Conservation (phyloP, 2,329 filamentous ascomycete genomes). For the Stagonosporopsis chrysanthemi region DNA sequence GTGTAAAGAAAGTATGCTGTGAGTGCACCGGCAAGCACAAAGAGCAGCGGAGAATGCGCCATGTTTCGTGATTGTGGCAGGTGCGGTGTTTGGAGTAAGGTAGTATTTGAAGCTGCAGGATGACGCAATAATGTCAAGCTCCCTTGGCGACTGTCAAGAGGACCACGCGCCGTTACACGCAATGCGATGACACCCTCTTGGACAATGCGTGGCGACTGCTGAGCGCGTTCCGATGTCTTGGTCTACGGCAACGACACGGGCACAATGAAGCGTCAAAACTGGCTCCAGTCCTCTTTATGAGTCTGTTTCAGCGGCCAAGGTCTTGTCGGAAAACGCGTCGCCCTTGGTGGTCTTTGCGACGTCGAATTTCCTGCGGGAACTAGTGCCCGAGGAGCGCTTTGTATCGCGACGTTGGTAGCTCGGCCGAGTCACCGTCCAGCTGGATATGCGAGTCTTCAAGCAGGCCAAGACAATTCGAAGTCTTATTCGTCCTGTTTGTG, state of each 20-base stretch:
- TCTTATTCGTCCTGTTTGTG: constrained; percentile 9
- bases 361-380: not conserved
- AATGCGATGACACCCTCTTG: not conserved
- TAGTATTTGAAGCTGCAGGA: not conserved
- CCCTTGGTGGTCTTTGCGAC: not conserved
- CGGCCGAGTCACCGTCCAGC: constrained; percentile 1
- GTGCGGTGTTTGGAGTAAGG: not conserved
- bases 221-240: not conserved
- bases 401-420: not conserved
- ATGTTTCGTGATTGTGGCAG: constrained; percentile 15
- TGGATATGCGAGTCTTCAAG: not conserved
- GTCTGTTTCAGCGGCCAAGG: not conserved
- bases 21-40: constrained; percentile 41
- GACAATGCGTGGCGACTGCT: not conserved
- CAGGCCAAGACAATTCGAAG: not conserved
- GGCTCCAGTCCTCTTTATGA: not conserved
- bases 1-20: constrained; percentile 47
- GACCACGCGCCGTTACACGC: not conserved
- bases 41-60: constrained; percentile 37
- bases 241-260: not conserved
- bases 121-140: constrained; percentile 3
- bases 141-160: not conserved
- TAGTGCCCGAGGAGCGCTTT: not conserved
- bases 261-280: not conserved
- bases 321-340: not conserved